These are phyloP conservation scores for Fusarium sp. DNA, from an alignment of 2,329 filamentous ascomycete genomes.

Conservation along the genomic window DNA sequence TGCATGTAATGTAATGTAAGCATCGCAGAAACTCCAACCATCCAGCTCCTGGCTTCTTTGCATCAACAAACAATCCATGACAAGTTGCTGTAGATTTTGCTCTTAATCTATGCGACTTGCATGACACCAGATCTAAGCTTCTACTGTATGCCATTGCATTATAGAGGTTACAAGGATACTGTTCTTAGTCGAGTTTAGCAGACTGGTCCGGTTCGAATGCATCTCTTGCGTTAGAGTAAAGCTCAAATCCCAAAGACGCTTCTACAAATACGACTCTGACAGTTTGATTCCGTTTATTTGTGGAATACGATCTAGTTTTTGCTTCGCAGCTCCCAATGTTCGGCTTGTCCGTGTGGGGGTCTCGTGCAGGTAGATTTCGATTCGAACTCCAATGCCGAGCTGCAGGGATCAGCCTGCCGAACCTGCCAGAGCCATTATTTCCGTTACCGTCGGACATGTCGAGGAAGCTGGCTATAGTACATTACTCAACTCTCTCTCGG, in stretches of 20 bases:
- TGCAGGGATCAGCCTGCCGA: conserved; percentile 1
- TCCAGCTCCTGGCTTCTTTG: not conserved
- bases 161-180: not conserved
- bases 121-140: not conserved
- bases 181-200: not conserved
- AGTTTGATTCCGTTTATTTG: conserved; percentile 2
- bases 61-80: not conserved
- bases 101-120: not conserved
- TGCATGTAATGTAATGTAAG: not conserved
- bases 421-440: conserved; percentile 10
- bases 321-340: conserved; percentile 38
- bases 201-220: not conserved
- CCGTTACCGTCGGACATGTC: conserved; percentile 18
- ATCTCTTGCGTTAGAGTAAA: not conserved
- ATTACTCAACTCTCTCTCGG: not conserved
- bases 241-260: conserved; percentile 17
- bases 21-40: not conserved
- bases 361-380: conserved; percentile 1
- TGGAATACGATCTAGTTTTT: conserved; percentile 9
- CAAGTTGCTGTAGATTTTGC: too few species aligned
- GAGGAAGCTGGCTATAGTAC: not conserved
- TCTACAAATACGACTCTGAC: not conserved
- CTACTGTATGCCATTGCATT: conserved; percentile 36
- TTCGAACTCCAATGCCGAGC: conserved; percentile 18
- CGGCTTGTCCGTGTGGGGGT: conserved; percentile 42